Evolutionary conservation across 768 basidiomycete genomes (phyloP).

Genomic region (Udeniomyces megalosporus): DNA sequence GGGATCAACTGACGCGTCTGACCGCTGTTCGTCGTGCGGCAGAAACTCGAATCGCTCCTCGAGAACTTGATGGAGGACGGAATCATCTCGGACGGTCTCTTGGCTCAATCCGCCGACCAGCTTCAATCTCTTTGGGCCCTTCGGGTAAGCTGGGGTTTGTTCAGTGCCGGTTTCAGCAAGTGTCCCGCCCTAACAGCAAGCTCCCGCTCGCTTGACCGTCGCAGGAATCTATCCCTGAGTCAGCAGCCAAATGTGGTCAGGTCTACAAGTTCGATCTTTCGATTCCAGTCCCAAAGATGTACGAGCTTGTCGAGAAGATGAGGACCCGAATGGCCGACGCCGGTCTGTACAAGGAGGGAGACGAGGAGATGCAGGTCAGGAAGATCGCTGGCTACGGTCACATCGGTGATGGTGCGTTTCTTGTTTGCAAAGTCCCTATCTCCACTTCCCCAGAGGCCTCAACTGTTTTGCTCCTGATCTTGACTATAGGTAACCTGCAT

Average conservation of each 20-base stretch:
- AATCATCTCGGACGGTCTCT: conserved; percentile 72
- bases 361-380: conserved; percentile 40
- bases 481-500: conserved; percentile 50
- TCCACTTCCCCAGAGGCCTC: neutral
- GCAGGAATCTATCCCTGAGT: conserved; percentile 71
- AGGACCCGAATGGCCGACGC: conserved; percentile 44
- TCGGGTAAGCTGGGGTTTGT: conserved; percentile 29
- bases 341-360: conserved; percentile 40
- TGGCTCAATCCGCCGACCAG: conserved; percentile 80
- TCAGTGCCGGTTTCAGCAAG: too few relatives aligned
- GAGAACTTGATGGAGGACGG: conserved; percentile 61
- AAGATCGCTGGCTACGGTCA: conserved; percentile 88
- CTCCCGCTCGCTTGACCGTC: too few relatives aligned
- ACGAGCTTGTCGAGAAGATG: conserved; percentile 67
- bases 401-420: conserved; percentile 71
- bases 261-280: conserved; percentile 94
- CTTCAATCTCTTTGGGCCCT: conserved; percentile 79
- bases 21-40: conserved; percentile 1
- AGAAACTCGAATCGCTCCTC: conserved; percentile 75
- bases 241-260: conserved; percentile 81
- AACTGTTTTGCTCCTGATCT: neutral
- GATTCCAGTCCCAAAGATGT: conserved; percentile 69
- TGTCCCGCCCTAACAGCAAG: too few relatives aligned
- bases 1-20: too few relatives aligned
- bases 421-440: neutral